Evolutionary conservation across 177 flowering plant genomes (phyloP), one percentile per base, ranked within the genome.

Genomic region (Vitis hybrid): DNA sequence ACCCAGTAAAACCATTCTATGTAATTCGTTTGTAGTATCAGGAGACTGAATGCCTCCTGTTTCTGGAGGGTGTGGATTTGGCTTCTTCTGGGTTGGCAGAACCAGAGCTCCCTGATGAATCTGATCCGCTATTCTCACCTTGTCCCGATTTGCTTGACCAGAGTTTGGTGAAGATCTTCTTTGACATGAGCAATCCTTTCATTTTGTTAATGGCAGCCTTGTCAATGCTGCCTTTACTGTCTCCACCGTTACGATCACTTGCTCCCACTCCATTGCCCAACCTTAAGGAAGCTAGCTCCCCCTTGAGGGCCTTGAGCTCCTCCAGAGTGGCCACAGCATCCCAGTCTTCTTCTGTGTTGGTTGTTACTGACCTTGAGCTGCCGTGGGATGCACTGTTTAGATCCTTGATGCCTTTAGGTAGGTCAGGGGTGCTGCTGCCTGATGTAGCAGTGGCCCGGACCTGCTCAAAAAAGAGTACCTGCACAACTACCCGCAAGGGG

Each of bases 401-500:
- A 45, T 80, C 83, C 62, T 76, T 80, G 5, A 80, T 75, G 72
- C 79, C 74, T 64, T 78, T 86, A 11, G 84, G 85, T 16, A 84
- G 79, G 74, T 86, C 84, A 3, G 89, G 87, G 14, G 87, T 86
- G 80, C 82, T 82, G 65, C 84, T 69, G 16, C 89, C 89, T 0
- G 89, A 86, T 7, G 80, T 77, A 10, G 82, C 79, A 11, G 82
- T 69, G 2, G 77, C 79, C 18, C 88, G 78, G 16, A 74, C 83
- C 60, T 86, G 88, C 83, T 86, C 90, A 29, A 85, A 83, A 49
- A 79, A 86, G 62, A 86, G 86, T 2, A 86, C 84, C 62, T 86
- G 90, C 52, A 86, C 88, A 1, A 85, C 82, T 14, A 86, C 82
- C 7, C 87, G 86, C 45, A 86, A 62, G 2, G 86, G 90, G 10